Conservation (phyloP, 805 yeast genomes). For the Nakazawaea pomicola region DNA sequence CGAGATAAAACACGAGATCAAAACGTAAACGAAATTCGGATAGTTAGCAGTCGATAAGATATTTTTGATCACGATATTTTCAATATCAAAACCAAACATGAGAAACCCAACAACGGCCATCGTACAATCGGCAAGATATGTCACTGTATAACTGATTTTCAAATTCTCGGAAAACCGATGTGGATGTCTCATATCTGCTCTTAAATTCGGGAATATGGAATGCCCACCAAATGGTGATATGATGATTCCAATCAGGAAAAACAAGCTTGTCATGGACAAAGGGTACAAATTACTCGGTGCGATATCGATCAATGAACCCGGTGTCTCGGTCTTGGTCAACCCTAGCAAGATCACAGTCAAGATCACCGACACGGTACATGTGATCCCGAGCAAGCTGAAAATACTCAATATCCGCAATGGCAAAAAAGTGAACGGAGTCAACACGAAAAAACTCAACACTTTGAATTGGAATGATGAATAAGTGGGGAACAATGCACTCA, state of each 20-base stretch:
- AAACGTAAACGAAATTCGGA: constrained; percentile 52
- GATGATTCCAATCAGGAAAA: constrained; percentile 56
- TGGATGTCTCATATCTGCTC: constrained; percentile 73
- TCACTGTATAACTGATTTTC: constrained; percentile 50
- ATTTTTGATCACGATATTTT: constrained; percentile 76
- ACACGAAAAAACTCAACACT: constrained; percentile 57
- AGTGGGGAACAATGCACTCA: constrained; percentile 59
- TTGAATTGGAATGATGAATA: constrained; percentile 55
- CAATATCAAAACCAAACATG: constrained; percentile 71
- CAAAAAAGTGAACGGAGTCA: constrained; percentile 75
- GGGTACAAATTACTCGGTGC: constrained; percentile 41
- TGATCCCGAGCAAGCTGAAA: constrained; percentile 51
- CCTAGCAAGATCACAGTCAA: constrained; percentile 45
- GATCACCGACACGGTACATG: constrained; percentile 48
- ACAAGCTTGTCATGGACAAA: constrained; percentile 28
- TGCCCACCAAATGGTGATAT: constrained; percentile 85
- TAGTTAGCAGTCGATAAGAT: constrained; percentile 62
- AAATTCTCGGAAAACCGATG: constrained; percentile 48
- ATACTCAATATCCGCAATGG: constrained; percentile 52
- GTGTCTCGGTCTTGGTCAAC: constrained; percentile 31
- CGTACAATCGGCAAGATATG: constrained; percentile 51
- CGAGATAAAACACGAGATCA: constrained; percentile 66
- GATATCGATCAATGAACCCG: constrained; percentile 51
- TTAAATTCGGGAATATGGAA: constrained; percentile 74
- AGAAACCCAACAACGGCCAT: constrained; percentile 66